These are phyloP conservation scores for Daldinia sp. DNA, from an alignment of 2,329 filamentous ascomycete species.

Conservation along the genomic window DNA sequence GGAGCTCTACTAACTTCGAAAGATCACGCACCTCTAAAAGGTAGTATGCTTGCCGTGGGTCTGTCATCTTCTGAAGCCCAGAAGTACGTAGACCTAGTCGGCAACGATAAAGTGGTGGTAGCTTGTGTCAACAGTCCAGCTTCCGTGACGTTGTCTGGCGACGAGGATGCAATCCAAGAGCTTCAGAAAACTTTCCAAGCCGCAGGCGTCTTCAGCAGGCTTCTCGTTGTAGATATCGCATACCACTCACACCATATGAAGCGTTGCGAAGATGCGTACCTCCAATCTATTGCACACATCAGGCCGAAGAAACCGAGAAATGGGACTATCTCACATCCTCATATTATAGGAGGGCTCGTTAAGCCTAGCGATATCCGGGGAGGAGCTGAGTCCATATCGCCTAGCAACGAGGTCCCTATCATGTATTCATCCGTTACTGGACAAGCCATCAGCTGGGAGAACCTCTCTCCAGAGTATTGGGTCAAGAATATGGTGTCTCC, in stretches of 20 bases:
- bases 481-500: slow-evolving; percentile 44
- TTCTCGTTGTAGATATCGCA: slow-evolving; percentile 39
- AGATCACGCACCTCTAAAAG: slow-evolving; percentile 6
- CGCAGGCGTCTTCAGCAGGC: slow-evolving; percentile 39
- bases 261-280: slow-evolving; percentile 46
- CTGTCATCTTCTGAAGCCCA: slow-evolving; percentile 30
- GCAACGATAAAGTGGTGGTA: slow-evolving; percentile 28
- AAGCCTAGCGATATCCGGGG: slow-evolving; percentile 11
- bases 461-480: slow-evolving; percentile 45
- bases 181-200: slow-evolving; percentile 32
- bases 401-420: slow-evolving; percentile 15
- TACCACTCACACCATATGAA: slow-evolving; percentile 54
- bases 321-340: slow-evolving; percentile 31
- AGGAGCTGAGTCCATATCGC: slow-evolving; percentile 14
- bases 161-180: slow-evolving; percentile 36
- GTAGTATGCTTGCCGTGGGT: slow-evolving; percentile 45
- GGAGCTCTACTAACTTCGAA: slow-evolving; percentile 12
- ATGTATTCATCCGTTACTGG: slow-evolving; percentile 48
- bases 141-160: slow-evolving; percentile 45
- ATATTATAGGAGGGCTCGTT: slow-evolving; percentile 22
- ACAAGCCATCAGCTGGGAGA: slow-evolving; percentile 30
- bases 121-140: slow-evolving; percentile 46
- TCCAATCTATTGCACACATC: slow-evolving; percentile 42
- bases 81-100: slow-evolving; percentile 31
- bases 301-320: slow-evolving; percentile 31